Percentiles rank a stretch among this genome's conserved stretches.
Evolutionary conservation across 2,329 filamentous ascomycete species (phyloP).

Genomic region (Fragosphaeria purpurea): DNA sequence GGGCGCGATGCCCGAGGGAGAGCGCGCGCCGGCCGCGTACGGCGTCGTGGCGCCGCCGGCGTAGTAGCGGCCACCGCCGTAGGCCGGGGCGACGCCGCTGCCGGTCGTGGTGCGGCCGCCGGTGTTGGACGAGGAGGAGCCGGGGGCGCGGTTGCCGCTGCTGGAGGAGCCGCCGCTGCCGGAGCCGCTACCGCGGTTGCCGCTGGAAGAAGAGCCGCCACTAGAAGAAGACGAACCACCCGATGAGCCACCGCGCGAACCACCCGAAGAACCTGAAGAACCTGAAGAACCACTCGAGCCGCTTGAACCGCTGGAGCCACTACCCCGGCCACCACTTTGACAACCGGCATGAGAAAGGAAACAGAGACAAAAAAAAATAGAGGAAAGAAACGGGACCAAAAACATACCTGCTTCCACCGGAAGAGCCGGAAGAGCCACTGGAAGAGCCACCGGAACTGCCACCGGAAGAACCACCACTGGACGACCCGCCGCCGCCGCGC

Average conservation of each 20-base stretch:
- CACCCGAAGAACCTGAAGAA: no score
- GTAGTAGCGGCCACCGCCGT: conserved; percentile 56
- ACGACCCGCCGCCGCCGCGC: conserved; percentile 2
- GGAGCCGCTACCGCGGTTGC: conserved; percentile 1
- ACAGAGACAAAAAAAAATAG: background rate
- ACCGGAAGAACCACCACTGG: conserved; percentile 1
- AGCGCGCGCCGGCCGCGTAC: conserved; percentile 44
- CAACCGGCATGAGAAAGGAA: background rate
- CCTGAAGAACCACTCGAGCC: conserved; percentile 13
- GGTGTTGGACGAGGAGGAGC: conserved; percentile 23
- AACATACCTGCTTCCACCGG: conserved; percentile 2
- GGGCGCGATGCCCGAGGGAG: conserved; percentile 42
- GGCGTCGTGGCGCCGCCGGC: conserved; percentile 53
- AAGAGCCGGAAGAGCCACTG: conserved; percentile 10
- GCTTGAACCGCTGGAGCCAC: no score
- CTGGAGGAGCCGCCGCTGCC: conserved; percentile 6
- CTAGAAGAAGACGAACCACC: background rate
- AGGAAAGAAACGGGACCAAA: background rate
- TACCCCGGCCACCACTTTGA: no score
- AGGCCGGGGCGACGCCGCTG: conserved; percentile 45
- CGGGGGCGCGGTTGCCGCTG: conserved; percentile 10
- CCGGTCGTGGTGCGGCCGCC: conserved; percentile 48
- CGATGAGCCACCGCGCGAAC: conserved; percentile 11
- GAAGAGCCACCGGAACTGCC: conserved; percentile 18
- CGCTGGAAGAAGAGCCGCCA: background rate